Percentiles rank a stretch among this genome's conserved stretches.
Evolutionary conservation across 345 rosid species (phyloP).

Genomic region (Noccaea caerulescens): DNA sequence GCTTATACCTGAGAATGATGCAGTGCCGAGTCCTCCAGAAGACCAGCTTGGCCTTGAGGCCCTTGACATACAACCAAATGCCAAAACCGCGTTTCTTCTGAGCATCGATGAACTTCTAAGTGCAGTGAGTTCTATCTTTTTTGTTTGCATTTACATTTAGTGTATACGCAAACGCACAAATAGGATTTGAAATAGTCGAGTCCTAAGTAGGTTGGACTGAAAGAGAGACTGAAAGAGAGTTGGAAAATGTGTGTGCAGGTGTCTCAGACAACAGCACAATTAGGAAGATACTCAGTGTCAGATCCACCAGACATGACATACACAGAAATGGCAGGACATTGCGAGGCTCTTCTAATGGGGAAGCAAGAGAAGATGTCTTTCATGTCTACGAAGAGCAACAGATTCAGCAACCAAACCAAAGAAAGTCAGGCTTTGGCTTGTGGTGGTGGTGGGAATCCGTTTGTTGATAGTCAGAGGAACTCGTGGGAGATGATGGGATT

Average conservation of each 20-base stretch:
- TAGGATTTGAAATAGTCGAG: too few relatives aligned
- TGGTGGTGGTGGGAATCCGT: constrained; percentile 55
- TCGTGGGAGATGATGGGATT: constrained; percentile 35
- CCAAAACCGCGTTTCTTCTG: constrained; percentile 49
- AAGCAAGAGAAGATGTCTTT: constrained; percentile 72
- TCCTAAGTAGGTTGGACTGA: too few relatives aligned
- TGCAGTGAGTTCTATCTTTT: constrained; percentile 52
- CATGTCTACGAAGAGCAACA: constrained; percentile 51
- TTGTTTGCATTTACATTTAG: too few relatives aligned
- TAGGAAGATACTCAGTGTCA: constrained; percentile 63
- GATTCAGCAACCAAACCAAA: constrained; percentile 39
- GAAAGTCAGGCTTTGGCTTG: constrained; percentile 32
- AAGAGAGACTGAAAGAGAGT: neutral
- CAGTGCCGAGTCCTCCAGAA: constrained; percentile 43
- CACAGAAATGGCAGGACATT: constrained; percentile 70
- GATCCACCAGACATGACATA: constrained; percentile 62
- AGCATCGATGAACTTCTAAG: constrained; percentile 64
- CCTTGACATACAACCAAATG: constrained; percentile 35
- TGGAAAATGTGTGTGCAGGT: constrained; percentile 42
- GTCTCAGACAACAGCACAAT: constrained; percentile 59
- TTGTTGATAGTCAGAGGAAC: constrained; percentile 41
- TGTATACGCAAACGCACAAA: too few relatives aligned
- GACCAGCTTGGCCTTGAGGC: constrained; percentile 48
- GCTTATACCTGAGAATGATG: constrained; percentile 48
- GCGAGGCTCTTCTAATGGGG: constrained; percentile 69